Conservation (phyloP, 2,329 filamentous ascomycete species). For the Epichloe amarillans region DNA sequence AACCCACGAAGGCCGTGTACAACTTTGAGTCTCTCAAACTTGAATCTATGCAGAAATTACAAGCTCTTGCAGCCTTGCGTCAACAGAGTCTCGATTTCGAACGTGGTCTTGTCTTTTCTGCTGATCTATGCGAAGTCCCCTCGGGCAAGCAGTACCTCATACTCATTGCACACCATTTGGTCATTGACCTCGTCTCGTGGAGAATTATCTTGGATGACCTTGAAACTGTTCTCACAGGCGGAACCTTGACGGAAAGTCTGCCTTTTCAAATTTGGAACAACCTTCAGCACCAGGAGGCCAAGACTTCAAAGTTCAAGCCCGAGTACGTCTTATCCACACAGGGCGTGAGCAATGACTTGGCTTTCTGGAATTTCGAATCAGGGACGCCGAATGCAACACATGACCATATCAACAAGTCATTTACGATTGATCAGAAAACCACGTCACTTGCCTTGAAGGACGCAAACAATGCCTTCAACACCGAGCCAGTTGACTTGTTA, state of each 20-base stretch:
- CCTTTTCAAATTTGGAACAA: slow-evolving; percentile 18
- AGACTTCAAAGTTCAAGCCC: background rate
- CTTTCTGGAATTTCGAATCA: slow-evolving; percentile 1
- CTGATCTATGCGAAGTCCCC: slow-evolving; percentile 1
- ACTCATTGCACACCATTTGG: slow-evolving; percentile 23
- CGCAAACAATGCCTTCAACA: slow-evolving; percentile 9
- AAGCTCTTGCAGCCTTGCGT: background rate
- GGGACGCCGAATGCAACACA: background rate
- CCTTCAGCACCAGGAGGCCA: slow-evolving; percentile 19
- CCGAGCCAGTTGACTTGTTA: slow-evolving; percentile 20
- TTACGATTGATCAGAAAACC: background rate
- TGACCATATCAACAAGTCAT: slow-evolving; percentile 1
- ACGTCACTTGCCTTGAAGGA: slow-evolving; percentile 5
- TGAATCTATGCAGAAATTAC: background rate
- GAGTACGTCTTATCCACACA: background rate
- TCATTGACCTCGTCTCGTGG: slow-evolving; percentile 34
- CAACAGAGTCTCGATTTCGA: background rate
- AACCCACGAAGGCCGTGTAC: background rate
- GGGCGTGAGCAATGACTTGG: background rate
- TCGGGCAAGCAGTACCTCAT: slow-evolving; percentile 14
- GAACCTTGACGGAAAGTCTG: background rate
- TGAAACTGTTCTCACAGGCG: slow-evolving; percentile 21
- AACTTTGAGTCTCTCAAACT: background rate
- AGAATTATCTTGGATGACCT: slow-evolving; percentile 29
- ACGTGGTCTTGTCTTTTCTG: slow-evolving; percentile 2